phyloP scores from a whole-genome alignment of 2,329 filamentous ascomycete genomes.

The Aspergillus ochraceus region DNA sequence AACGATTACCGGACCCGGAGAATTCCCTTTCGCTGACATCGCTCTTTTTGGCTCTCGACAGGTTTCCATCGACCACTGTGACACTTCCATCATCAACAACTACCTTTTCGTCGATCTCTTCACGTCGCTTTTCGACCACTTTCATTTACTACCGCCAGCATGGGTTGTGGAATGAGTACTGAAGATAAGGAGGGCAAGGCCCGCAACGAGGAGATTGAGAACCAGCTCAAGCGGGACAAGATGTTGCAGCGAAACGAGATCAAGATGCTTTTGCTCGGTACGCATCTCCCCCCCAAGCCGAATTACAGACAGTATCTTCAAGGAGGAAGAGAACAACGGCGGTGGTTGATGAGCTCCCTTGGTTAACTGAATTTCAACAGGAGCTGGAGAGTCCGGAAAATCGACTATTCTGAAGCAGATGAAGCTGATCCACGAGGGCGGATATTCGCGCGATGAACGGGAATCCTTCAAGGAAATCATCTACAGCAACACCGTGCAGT shows the following conservation, averaged over 20 bases:
- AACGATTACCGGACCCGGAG: constrained; percentile 9
- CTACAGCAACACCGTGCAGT: constrained; percentile 70
- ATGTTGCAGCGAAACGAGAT: constrained; percentile 99
- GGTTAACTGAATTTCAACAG: constrained; percentile 46
- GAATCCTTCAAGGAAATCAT: constrained; percentile 72
- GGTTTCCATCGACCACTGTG: constrained; percentile 4
- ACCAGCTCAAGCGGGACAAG: constrained; percentile 97
- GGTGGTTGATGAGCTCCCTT: constrained; percentile 6
- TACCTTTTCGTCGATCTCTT: constrained; percentile 10
- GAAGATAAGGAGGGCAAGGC: constrained; percentile 99
- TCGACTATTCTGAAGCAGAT: constrained; percentile 95
- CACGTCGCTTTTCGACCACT: constrained; percentile 6
- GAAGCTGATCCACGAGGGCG: constrained; percentile 99
- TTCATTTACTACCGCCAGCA: constrained; percentile 58
- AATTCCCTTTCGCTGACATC: constrained; percentile 15
- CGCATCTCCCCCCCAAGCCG: constrained; percentile 30
- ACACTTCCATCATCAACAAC: constrained; percentile 9
- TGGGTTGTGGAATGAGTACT: constrained; percentile 99
- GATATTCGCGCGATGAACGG: constrained; percentile 87
- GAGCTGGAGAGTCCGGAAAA: constrained; percentile 97
- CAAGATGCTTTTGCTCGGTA: constrained; percentile 99
- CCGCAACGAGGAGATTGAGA: constrained; percentile 99
- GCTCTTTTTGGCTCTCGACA: constrained; percentile 5
- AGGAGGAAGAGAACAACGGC: neutral
- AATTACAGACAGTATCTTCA: neutral